phyloP scores from a whole-genome alignment of 768 basidiomycete genomes.

The Pleurotus ostreatus region DNA sequence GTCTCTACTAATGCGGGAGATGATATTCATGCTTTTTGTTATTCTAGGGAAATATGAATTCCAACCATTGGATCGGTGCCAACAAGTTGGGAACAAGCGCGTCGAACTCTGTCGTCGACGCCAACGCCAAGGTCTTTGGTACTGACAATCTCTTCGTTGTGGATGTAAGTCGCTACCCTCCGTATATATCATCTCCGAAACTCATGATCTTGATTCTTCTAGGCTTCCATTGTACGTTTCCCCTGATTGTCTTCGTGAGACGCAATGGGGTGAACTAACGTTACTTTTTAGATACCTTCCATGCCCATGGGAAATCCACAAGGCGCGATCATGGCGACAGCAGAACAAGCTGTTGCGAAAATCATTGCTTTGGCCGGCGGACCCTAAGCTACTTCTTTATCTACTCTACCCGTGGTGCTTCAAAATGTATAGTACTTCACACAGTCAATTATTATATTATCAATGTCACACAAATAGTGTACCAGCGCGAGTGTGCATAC shows the following conservation, averaged over 20 bases:
- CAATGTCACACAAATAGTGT: too few relatives aligned
- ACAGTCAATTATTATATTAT: too few relatives aligned
- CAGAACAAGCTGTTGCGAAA: constrained; percentile 54
- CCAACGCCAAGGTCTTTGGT: constrained; percentile 49
- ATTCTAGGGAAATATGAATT: constrained; percentile 37
- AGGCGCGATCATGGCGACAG: constrained; percentile 50
- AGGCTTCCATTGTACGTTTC: constrained; percentile 30
- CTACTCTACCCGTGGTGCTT: background rate
- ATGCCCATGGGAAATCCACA: constrained; percentile 59
- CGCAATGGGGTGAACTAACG: background rate
- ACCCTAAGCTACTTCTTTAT: constrained; percentile 24
- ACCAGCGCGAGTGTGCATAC: too few relatives aligned
- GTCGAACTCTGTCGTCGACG: constrained; percentile 44
- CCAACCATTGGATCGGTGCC: constrained; percentile 65
- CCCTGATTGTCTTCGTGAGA: background rate
- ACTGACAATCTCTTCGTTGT: constrained; percentile 52
- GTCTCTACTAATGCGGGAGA: too few relatives aligned
- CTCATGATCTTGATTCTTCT: background rate
- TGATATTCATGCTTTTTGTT: too few relatives aligned
- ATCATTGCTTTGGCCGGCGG: constrained; percentile 53
- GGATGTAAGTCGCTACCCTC: constrained; percentile 33
- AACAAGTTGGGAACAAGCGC: constrained; percentile 39
- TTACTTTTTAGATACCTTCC: constrained; percentile 35
- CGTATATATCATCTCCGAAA: background rate
- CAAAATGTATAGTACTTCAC: background rate